phyloP scores from a whole-genome alignment of 1,284 basidiomycete species.

The Trichosporon sp. region DNA sequence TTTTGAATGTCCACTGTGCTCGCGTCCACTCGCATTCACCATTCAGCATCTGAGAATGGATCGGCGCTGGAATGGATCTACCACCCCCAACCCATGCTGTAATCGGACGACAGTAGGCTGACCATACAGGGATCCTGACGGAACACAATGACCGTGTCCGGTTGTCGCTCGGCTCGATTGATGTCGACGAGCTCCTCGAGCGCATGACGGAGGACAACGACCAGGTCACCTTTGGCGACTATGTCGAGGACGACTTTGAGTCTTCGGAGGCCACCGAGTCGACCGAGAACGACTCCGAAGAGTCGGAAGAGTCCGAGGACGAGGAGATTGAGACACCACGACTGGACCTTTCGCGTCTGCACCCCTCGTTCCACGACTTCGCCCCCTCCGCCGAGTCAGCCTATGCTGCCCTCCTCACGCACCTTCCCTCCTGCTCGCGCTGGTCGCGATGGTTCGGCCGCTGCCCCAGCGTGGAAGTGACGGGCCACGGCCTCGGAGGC shows the following conservation, averaged over 20 bases:
- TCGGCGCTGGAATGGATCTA: no score
- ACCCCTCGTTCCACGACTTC: constrained; percentile 1
- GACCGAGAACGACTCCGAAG: not conserved
- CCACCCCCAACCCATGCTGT: no score
- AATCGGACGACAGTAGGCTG: not conserved
- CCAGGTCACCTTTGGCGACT: constrained; percentile 3
- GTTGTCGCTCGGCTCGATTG: constrained; percentile 2
- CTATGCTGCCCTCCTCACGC: not conserved
- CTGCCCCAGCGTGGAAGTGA: constrained; percentile 32
- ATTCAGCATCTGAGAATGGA: no score
- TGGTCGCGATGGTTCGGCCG: not conserved
- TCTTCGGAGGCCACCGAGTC: not conserved
- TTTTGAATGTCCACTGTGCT: no score
- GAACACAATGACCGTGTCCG: not conserved
- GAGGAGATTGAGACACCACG: not conserved
- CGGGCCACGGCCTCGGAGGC: constrained; percentile 44
- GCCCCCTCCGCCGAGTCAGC: not conserved
- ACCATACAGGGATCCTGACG: not conserved
- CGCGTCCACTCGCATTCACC: no score
- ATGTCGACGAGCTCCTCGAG: constrained; percentile 17
- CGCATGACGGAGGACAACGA: constrained; percentile 2
- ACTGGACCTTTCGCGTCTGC: not conserved
- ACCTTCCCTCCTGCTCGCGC: not conserved
- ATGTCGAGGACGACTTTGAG: not conserved
- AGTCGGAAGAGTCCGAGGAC: not conserved